Conservation (phyloP, 768 basidiomycete genomes). For the Pulveroboletus sp. region DNA sequence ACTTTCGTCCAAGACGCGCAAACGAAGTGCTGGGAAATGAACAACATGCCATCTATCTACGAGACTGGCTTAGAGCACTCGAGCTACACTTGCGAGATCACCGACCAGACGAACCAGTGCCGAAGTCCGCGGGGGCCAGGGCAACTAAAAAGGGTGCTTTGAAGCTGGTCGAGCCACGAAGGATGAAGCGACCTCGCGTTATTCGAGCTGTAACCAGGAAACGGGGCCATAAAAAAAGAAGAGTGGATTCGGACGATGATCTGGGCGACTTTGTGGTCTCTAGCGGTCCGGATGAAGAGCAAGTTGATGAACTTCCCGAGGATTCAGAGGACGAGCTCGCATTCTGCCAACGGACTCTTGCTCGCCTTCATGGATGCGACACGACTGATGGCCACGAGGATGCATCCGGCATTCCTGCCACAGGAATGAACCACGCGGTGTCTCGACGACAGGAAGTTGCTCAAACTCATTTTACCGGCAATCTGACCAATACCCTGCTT, state of each 20-base stretch:
- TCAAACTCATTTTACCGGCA: constrained; percentile 32
- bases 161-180: constrained; percentile 29
- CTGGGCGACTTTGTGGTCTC: constrained; percentile 54
- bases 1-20: constrained; percentile 70
- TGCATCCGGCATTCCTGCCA: background rate
- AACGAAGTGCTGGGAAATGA: constrained; percentile 79
- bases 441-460: constrained; percentile 10
- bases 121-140: constrained; percentile 1
- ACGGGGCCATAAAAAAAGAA: constrained; percentile 49
- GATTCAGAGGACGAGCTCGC: constrained; percentile 36
- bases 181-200: constrained; percentile 55
- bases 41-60: constrained; percentile 59
- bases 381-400: background rate
- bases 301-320: constrained; percentile 29
- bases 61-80: constrained; percentile 75
- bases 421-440: constrained; percentile 4
- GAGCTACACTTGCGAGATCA: constrained; percentile 43
- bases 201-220: constrained; percentile 48
- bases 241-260: constrained; percentile 51
- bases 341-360: constrained; percentile 23
- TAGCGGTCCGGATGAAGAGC: constrained; percentile 32
- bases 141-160: constrained; percentile 20
- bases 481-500: constrained; percentile 82
- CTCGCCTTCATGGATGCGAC: constrained; percentile 14
- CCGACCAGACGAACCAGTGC: constrained; percentile 3